Conservation (phyloP, 192 early-diverging fungal species). For the Diversispora eburnea region DNA sequence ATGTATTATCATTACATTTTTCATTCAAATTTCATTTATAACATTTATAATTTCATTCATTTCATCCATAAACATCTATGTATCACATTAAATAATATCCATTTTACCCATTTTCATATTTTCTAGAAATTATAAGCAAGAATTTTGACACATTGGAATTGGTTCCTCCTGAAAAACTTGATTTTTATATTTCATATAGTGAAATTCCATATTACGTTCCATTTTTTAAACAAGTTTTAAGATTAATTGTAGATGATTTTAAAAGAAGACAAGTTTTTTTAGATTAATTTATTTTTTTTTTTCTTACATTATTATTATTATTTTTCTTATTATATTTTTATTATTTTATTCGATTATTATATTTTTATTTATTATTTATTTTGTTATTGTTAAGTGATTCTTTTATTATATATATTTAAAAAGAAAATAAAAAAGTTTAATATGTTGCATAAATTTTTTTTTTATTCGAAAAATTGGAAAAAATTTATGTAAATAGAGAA, state of each 20-base stretch:
- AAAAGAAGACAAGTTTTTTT: conserved; percentile 1
- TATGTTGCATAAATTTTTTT: too few species aligned
- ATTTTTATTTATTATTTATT: too few species aligned
- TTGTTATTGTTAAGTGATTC: too few species aligned
- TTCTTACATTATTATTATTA: too few species aligned
- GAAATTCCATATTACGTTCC: conserved; percentile 20
- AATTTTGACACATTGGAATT: conserved; percentile 19
- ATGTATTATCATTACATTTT: too few species aligned
- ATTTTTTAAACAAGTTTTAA: conserved; percentile 19
- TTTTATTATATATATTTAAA: too few species aligned
- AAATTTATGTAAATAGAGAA: too few species aligned
- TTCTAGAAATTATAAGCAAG: conserved; percentile 18
- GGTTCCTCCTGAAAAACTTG: not conserved
- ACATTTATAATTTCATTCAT: not conserved
- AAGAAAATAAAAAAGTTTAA: too few species aligned
- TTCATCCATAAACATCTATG: not conserved
- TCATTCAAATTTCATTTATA: too few species aligned
- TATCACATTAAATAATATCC: not conserved
- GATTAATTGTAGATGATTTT: conserved; percentile 21
- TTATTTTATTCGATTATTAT: too few species aligned
- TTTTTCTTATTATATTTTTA: too few species aligned
- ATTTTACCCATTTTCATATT: not conserved
- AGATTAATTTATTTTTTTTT: not conserved
- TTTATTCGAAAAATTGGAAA: too few species aligned
- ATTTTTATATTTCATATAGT: not conserved